phyloP scores from a whole-genome alignment of 2,329 filamentous ascomycete species.

The Pezicula neosporulosa region DNA sequence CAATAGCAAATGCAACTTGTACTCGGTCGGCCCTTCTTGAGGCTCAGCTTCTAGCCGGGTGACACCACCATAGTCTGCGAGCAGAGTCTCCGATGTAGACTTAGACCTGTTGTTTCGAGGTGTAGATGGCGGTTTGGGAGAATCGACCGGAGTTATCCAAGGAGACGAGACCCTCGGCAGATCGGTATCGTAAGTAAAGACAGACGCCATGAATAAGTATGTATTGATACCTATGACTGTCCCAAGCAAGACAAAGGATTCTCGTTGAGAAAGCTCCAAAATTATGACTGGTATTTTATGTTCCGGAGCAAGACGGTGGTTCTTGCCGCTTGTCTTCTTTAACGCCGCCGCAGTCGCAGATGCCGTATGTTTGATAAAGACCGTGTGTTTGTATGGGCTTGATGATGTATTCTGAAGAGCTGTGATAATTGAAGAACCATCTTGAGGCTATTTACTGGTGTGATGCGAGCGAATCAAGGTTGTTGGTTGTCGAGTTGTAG shows the following conservation, averaged over 20 bases:
- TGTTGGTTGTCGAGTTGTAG: background rate
- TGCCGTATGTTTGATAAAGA: slow-evolving; percentile 33
- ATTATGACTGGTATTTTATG: background rate
- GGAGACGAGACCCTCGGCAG: slow-evolving; percentile 86
- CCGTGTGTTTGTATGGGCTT: slow-evolving; percentile 46
- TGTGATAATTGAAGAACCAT: slow-evolving; percentile 45
- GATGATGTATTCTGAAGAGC: slow-evolving; percentile 36
- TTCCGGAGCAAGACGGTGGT: background rate
- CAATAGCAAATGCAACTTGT: slow-evolving; percentile 88
- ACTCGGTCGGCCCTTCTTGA: slow-evolving; percentile 91
- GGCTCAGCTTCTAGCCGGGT: slow-evolving; percentile 84
- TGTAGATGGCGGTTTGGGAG: slow-evolving; percentile 22
- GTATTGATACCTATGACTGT: background rate
- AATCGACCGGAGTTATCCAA: slow-evolving; percentile 63
- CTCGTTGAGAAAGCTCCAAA: background rate
- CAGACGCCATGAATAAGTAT: slow-evolving; percentile 70
- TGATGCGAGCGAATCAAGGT: too few species aligned
- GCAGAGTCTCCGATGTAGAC: slow-evolving; percentile 20
- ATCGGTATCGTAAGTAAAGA: slow-evolving; percentile 92
- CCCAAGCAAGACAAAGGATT: background rate
- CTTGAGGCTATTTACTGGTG: slow-evolving; percentile 29
- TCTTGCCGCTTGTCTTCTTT: slow-evolving; percentile 2
- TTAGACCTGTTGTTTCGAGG: slow-evolving; percentile 12
- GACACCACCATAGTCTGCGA: slow-evolving; percentile 57
- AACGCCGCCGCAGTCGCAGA: slow-evolving; percentile 13